Conservation (phyloP, 225 moss, liverwort and hornwort genomes). For the Polytrichum formosum region DNA sequence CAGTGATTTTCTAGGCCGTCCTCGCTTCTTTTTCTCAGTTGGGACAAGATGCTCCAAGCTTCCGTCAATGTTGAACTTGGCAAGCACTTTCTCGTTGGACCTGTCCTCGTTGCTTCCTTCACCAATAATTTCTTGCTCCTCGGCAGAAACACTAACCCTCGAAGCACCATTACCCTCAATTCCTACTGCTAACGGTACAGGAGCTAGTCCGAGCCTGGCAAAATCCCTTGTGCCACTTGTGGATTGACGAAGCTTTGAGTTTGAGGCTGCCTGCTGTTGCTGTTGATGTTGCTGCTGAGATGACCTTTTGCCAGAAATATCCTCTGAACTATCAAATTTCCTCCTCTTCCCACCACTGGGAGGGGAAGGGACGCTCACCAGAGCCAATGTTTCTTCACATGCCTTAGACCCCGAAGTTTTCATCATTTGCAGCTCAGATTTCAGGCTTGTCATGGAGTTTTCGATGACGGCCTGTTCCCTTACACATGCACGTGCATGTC, state of each 20-base stretch:
- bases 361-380: slow-evolving; percentile 30
- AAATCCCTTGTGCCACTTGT: background rate
- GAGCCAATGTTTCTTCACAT: slow-evolving; percentile 18
- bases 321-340: slow-evolving; percentile 14
- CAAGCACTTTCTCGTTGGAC: slow-evolving; percentile 17
- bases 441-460: slow-evolving; percentile 26
- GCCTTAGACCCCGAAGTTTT: slow-evolving; percentile 20
- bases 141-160: background rate
- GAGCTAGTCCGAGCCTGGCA: background rate
- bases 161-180: slow-evolving; percentile 2
- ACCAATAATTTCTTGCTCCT: slow-evolving; percentile 10
- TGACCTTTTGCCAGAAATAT: slow-evolving; percentile 13
- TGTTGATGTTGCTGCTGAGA: slow-evolving; percentile 14
- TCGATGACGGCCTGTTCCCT: slow-evolving; percentile 38
- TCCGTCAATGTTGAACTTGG: slow-evolving; percentile 16
- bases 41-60: slow-evolving; percentile 9
- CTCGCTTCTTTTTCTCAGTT: background rate
- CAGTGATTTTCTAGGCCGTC: slow-evolving; percentile 22
- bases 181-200: slow-evolving; percentile 12
- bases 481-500: slow-evolving; percentile 26
- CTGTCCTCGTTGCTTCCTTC: slow-evolving; percentile 30
- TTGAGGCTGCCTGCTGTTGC: slow-evolving; percentile 18
- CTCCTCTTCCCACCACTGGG: slow-evolving; percentile 29
- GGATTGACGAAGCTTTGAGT: background rate
- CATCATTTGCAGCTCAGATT: slow-evolving; percentile 35